Conservation (phyloP, 1,284 basidiomycete genomes). For the Apiotrichum sp. region DNA sequence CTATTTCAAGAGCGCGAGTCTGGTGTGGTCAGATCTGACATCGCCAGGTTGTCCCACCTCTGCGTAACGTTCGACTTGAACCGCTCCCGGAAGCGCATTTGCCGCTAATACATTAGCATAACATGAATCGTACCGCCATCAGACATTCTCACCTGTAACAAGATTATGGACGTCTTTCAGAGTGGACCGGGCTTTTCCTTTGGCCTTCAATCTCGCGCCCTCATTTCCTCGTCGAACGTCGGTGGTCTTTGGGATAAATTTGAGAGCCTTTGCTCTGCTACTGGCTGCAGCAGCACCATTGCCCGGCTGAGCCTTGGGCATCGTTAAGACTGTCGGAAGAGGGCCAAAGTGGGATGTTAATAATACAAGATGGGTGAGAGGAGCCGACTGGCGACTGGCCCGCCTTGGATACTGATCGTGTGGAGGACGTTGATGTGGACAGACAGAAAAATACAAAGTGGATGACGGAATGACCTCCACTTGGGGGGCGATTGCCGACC, state of each 20-base stretch:
- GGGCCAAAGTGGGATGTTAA: not conserved
- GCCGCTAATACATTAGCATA: slow-evolving; percentile 47
- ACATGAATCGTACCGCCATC: no score
- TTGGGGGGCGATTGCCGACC: no score
- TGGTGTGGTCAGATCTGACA: slow-evolving; percentile 33
- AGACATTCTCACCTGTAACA: not conserved
- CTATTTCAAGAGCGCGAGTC: slow-evolving; percentile 79
- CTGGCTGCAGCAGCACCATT: not conserved
- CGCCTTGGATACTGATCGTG: no score
- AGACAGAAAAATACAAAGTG: no score
- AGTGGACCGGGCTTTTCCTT: slow-evolving; percentile 29
- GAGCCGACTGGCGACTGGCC: no score
- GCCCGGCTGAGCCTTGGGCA: slow-evolving; percentile 2
- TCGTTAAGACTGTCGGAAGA: not conserved
- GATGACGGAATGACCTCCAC: no score
- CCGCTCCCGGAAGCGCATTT: slow-evolving; percentile 60
- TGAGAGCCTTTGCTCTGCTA: slow-evolving; percentile 11
- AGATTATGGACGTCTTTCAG: slow-evolving; percentile 26
- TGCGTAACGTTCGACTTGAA: slow-evolving; percentile 80
- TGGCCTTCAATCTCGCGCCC: slow-evolving; percentile 19
- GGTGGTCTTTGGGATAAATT: slow-evolving; percentile 29
- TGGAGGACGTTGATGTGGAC: no score
- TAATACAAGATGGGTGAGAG: not conserved
- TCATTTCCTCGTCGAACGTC: slow-evolving; percentile 28
- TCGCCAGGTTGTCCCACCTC: slow-evolving; percentile 52